These are phyloP conservation scores for Trichopus zeylanicus DNA, from an alignment of 116 monocot species.

Conservation along the genomic window DNA sequence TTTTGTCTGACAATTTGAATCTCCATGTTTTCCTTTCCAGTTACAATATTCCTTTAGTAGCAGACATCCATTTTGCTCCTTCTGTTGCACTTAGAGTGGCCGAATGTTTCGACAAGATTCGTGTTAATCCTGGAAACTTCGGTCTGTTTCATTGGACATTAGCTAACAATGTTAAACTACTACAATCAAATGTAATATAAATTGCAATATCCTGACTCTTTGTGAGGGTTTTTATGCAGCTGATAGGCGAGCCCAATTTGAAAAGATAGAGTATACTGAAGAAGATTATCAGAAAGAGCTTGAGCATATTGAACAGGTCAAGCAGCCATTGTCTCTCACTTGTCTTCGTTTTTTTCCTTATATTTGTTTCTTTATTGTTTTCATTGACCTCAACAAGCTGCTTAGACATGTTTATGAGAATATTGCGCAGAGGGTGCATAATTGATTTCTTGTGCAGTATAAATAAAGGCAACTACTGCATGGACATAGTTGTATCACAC, in stretches of 20 bases:
- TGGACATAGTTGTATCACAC: no score
- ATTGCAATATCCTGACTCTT: background rate
- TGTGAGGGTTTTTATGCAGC: slow-evolving; percentile 39
- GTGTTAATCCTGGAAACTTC: slow-evolving; percentile 99
- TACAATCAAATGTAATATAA: background rate
- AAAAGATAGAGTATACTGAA: slow-evolving; percentile 75
- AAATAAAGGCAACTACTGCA: no score
- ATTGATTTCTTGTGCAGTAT: no score
- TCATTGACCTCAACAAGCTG: background rate
- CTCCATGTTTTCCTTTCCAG: slow-evolving; percentile 24
- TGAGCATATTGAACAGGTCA: slow-evolving; percentile 95
- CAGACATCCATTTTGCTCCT: slow-evolving; percentile 99
- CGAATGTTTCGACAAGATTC: slow-evolving; percentile 99
- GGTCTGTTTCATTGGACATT: slow-evolving; percentile 23
- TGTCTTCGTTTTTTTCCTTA: background rate
- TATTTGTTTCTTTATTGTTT: background rate
- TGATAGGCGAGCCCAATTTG: slow-evolving; percentile 98
- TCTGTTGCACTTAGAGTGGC: slow-evolving; percentile 91
- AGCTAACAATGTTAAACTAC: background rate
- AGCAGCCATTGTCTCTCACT: background rate
- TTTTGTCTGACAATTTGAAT: background rate
- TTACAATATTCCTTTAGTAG: slow-evolving; percentile 96
- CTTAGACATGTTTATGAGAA: no score
- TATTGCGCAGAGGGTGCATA: no score
- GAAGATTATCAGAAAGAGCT: slow-evolving; percentile 97